These are phyloP conservation scores for Prunus davidiana DNA, from an alignment of 306 rosid genomes.

Conservation along the genomic window DNA sequence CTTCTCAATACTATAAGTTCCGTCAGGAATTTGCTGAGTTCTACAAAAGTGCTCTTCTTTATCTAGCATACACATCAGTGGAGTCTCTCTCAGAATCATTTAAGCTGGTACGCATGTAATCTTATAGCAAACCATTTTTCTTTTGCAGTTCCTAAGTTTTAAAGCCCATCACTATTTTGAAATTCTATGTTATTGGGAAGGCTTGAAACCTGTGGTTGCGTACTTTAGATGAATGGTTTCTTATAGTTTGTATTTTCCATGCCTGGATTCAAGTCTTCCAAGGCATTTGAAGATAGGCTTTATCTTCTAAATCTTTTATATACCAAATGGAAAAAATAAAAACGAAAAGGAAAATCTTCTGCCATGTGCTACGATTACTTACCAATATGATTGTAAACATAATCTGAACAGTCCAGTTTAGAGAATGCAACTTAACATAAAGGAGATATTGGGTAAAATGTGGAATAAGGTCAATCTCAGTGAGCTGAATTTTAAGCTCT, in stretches of 20 bases:
- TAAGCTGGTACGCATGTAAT: conserved; percentile 63
- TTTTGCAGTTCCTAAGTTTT: neutral
- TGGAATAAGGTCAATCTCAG: neutral
- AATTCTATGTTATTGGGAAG: neutral
- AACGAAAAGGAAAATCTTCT: neutral
- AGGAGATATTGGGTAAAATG: neutral
- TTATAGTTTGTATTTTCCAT: neutral
- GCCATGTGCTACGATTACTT: neutral
- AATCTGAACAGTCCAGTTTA: neutral
- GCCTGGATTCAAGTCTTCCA: neutral
- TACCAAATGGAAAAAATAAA: neutral
- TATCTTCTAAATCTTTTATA: neutral
- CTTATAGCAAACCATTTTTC: conserved; percentile 6
- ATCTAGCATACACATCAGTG: conserved; percentile 92
- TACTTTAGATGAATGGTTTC: neutral
- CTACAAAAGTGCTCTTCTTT: conserved; percentile 98
- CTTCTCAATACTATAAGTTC: conserved; percentile 81
- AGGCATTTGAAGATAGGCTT: neutral
- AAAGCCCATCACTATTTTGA: neutral
- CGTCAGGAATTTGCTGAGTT: conserved; percentile 97
- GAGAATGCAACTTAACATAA: neutral
- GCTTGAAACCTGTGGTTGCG: neutral
- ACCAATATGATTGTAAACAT: neutral
- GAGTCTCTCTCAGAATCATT: conserved; percentile 97
- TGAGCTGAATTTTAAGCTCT: neutral